phyloP scores from a whole-genome alignment of 495 filamentous ascomycete genomes.

The Corynascus novoguineensis region DNA sequence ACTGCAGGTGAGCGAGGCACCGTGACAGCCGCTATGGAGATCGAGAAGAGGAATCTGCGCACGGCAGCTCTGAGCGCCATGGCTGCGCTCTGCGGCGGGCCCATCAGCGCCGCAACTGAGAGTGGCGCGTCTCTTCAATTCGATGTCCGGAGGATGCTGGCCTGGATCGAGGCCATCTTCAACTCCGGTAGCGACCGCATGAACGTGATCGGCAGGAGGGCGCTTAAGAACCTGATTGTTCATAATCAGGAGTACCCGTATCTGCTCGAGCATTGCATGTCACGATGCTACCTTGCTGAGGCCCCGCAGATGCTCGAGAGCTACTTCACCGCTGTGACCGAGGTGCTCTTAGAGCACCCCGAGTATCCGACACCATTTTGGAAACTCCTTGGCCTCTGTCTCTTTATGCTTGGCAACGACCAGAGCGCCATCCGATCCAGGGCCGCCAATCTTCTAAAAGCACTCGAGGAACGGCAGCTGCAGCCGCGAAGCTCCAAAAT shows the following conservation, averaged over 20 bases:
- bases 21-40: conserved; percentile 84
- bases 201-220: conserved; percentile 84
- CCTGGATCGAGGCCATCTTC: conserved; percentile 94
- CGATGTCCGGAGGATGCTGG: conserved; percentile 83
- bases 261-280: conserved; percentile 78
- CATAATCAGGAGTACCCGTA: conserved; percentile 83
- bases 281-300: conserved; percentile 76
- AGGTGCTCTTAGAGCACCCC: conserved; percentile 73
- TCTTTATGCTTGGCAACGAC: conserved; percentile 88
- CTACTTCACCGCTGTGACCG: conserved; percentile 88
- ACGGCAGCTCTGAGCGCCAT: conserved; percentile 91
- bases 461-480: conserved; percentile 76
- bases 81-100: conserved; percentile 89
- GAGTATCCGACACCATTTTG: conserved; percentile 82
- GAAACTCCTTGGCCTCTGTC: conserved; percentile 77
- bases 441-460: conserved; percentile 75
- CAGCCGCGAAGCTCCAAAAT: conserved; percentile 70
- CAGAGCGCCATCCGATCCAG: conserved; percentile 82
- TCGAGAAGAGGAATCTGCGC: conserved; percentile 86
- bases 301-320: conserved; percentile 81
- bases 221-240: conserved; percentile 82
- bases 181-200: conserved; percentile 79
- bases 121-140: conserved; percentile 79
- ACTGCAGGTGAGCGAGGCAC: conserved; percentile 62
- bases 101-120: conserved; percentile 80